A percentile compares a stretch with the other conserved stretches of the same genome.
These are phyloP conservation scores for Antrodiella citrinella DNA, from an alignment of 768 basidiomycete genomes.

Conservation along the genomic window DNA sequence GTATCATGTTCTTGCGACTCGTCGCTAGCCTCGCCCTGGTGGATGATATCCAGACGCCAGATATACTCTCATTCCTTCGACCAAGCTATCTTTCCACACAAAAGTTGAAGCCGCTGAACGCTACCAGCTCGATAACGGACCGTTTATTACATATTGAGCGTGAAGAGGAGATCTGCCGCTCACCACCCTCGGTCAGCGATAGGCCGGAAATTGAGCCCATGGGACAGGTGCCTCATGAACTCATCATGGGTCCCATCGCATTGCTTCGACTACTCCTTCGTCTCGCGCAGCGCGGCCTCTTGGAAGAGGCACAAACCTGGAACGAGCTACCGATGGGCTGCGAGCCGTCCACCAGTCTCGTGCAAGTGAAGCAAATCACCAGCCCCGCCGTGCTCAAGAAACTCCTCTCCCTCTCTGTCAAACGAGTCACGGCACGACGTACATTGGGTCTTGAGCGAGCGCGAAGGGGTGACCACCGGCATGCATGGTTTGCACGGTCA, in stretches of 20 bases:
- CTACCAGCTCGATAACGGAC: neutral
- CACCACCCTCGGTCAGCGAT: neutral
- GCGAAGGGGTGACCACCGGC: neutral
- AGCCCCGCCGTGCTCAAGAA: constrained; percentile 18
- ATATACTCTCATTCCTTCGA: neutral
- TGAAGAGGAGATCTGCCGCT: neutral
- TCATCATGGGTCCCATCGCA: constrained; percentile 21
- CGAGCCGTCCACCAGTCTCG: constrained; percentile 12
- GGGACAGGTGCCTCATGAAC: constrained; percentile 9
- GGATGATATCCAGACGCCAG: neutral
- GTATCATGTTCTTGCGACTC: neutral
- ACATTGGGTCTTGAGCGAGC: constrained; percentile 4
- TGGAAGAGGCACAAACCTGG: constrained; percentile 13
- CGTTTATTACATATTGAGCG: neutral
- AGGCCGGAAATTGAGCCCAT: neutral
- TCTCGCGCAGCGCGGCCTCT: constrained; percentile 21
- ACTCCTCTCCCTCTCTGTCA: constrained; percentile 16
- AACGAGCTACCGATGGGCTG: constrained; percentile 18
- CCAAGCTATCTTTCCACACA: neutral
- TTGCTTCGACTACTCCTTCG: constrained; percentile 22
- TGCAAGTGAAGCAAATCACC: constrained; percentile 22
- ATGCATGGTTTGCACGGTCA: neutral
- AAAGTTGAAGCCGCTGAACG: neutral
- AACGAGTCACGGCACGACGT: constrained; percentile 13
- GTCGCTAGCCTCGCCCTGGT: neutral